A percentile compares a stretch with the other conserved stretches of the same genome.
phyloP scores from a whole-genome alignment of 169 alveolate species.

The Plasmodium sp. region DNA sequence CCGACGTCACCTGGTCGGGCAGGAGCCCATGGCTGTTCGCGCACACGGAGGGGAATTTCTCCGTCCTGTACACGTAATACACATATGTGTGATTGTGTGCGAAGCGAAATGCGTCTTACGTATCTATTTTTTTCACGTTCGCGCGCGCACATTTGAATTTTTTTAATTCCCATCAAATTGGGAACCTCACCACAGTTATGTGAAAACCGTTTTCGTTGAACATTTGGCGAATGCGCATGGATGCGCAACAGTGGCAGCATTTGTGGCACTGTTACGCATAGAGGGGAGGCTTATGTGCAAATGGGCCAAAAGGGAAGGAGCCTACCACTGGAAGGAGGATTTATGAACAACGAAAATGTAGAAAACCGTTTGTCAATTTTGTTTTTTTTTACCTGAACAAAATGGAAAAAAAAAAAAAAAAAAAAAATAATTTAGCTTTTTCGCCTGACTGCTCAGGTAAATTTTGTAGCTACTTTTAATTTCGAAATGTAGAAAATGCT shows the following conservation, averaged over 20 bases:
- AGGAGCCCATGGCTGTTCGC: slow-evolving; percentile 71
- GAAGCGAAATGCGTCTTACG: background rate
- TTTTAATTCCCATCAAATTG: background rate
- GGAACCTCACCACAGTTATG: background rate
- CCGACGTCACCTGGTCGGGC: slow-evolving; percentile 59
- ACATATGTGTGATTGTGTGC: slow-evolving; percentile 2
- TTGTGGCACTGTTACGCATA: background rate
- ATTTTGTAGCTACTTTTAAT: background rate
- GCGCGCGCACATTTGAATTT: background rate
- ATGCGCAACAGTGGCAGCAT: background rate
- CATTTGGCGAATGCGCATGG: background rate
- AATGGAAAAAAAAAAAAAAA: background rate
- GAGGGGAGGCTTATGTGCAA: background rate
- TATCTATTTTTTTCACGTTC: background rate
- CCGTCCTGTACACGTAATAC: slow-evolving; percentile 43
- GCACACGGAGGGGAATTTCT: slow-evolving; percentile 45
- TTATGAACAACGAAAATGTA: background rate
- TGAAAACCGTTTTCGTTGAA: background rate
- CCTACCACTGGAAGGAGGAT: background rate
- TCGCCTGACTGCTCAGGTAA: background rate
- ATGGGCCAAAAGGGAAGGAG: background rate
- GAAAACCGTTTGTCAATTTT: background rate
- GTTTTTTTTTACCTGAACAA: background rate
- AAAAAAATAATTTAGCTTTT: background rate
- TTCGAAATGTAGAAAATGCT: background rate